These are phyloP conservation scores for Aspergillus tanneri DNA, from an alignment of 2,329 filamentous ascomycete species.

Conservation along the genomic window DNA sequence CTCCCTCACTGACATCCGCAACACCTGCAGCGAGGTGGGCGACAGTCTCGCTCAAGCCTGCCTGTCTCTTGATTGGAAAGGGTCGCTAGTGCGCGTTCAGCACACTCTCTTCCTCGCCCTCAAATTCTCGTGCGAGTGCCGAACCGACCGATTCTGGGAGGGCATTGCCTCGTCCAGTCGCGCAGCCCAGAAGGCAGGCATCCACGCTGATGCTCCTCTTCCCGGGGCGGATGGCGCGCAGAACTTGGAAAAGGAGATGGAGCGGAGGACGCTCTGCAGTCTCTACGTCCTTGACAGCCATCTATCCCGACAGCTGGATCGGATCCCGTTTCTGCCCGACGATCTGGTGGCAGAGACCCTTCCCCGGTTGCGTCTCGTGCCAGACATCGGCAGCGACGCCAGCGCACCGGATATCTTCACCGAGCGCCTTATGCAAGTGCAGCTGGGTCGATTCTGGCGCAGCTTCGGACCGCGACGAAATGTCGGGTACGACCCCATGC, in stretches of 20 bases:
- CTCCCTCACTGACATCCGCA: conserved; percentile 1
- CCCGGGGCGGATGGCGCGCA: not conserved
- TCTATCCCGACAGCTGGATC: conserved; percentile 7
- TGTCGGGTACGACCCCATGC: not conserved
- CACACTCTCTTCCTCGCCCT: conserved; percentile 3
- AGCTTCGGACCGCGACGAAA: not conserved
- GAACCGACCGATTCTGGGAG: conserved; percentile 4
- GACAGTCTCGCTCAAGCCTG: not conserved
- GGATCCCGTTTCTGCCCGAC: conserved; percentile 4
- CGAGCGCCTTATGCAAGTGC: conserved; percentile 9
- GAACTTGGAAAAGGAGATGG: conserved; percentile 5
- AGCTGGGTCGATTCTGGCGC: conserved; percentile 11
- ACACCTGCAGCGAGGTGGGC: conserved; percentile 1
- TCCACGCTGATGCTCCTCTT: not conserved
- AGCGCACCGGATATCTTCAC: conserved; percentile 7
- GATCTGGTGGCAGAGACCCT: not conserved
- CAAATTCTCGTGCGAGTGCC: conserved; percentile 1
- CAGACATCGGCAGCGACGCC: not conserved
- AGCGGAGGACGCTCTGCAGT: conserved; percentile 7
- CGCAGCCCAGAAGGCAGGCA: conserved; percentile 5
- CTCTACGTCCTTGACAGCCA: conserved; percentile 7
- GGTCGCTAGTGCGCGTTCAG: conserved; percentile 7
- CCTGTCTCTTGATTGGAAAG: conserved; percentile 1
- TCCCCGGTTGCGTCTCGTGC: conserved; percentile 2
- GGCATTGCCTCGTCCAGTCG: not conserved